These are phyloP conservation scores for Penicillium lagena DNA, from an alignment of 495 filamentous ascomycete genomes.

Conservation along the genomic window DNA sequence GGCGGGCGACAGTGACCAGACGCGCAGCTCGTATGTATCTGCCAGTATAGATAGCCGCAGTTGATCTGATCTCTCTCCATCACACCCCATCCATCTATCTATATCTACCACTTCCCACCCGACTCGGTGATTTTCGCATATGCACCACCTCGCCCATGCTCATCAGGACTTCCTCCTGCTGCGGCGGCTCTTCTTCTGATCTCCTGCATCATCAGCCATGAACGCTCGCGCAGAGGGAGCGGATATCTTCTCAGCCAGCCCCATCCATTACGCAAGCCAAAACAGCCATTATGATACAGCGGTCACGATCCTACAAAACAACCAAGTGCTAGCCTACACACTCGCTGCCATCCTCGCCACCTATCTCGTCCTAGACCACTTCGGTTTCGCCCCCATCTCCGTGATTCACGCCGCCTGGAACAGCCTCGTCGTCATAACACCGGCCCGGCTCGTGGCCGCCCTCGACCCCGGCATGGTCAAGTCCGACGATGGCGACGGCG, in stretches of 20 bases:
- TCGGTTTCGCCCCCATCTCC: conserved; percentile 21
- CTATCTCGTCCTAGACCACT: conserved; percentile 21
- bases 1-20: conserved; percentile 19
- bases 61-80: too few relatives aligned
- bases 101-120: background rate
- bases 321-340: conserved; percentile 17
- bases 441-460: conserved; percentile 51
- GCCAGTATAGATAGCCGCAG: too few relatives aligned
- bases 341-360: conserved; percentile 16
- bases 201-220: conserved; percentile 28
- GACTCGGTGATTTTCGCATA: too few relatives aligned
- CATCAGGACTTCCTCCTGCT: conserved; percentile 13
- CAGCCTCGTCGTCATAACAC: conserved; percentile 52
- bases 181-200: conserved; percentile 6
- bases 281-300: conserved; percentile 31
- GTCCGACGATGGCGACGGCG: conserved; percentile 15
- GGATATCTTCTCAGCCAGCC: conserved; percentile 26
- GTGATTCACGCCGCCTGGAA: conserved; percentile 49
- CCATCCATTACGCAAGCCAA: conserved; percentile 17
- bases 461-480: conserved; percentile 42
- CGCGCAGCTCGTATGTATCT: conserved; percentile 17
- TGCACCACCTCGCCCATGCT: conserved; percentile 9
- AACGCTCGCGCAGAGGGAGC: conserved; percentile 29
- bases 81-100: background rate
- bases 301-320: conserved; percentile 19